Evolutionary conservation across 768 basidiomycete species (phyloP).

Genomic region (Asterophora lycoperdoides): DNA sequence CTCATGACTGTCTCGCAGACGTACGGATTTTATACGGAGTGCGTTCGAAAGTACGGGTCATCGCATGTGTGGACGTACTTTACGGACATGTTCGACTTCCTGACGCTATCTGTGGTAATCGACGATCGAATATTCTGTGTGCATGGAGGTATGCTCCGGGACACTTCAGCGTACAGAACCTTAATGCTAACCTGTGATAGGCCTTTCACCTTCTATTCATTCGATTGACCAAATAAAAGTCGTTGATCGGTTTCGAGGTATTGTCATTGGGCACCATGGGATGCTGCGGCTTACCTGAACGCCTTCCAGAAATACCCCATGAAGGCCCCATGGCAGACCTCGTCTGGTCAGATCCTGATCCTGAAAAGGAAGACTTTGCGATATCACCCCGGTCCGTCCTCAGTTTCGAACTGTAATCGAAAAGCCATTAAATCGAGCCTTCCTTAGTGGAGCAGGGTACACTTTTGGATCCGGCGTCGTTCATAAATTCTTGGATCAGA

Average conservation of each 20-base stretch:
- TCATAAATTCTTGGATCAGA: slow-evolving; percentile 93
- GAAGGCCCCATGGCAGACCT: slow-evolving; percentile 99
- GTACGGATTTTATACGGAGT: slow-evolving; percentile 99
- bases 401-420: slow-evolving; percentile 13
- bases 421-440: slow-evolving; percentile 17
- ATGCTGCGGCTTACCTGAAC: slow-evolving; percentile 20
- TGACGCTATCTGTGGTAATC: slow-evolving; percentile 96
- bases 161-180: slow-evolving; percentile 9
- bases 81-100: slow-evolving; percentile 99
- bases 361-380: slow-evolving; percentile 98
- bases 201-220: slow-evolving; percentile 95
- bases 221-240: slow-evolving; percentile 99
- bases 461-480: slow-evolving; percentile 98
- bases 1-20: slow-evolving; percentile 54
- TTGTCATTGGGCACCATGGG: slow-evolving; percentile 15
- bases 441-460: slow-evolving; percentile 87
- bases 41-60: slow-evolving; percentile 93
- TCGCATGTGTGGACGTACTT: slow-evolving; percentile 99
- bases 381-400: slow-evolving; percentile 86
- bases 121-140: slow-evolving; percentile 99
- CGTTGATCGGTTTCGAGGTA: slow-evolving; percentile 96
- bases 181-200: slow-evolving; percentile 35
- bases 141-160: slow-evolving; percentile 72
- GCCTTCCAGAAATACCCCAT: slow-evolving; percentile 85
- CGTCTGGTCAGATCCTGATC: slow-evolving; percentile 99